phyloP scores from a whole-genome alignment of 2,329 filamentous ascomycete genomes.

The Penicillium olsonii region DNA sequence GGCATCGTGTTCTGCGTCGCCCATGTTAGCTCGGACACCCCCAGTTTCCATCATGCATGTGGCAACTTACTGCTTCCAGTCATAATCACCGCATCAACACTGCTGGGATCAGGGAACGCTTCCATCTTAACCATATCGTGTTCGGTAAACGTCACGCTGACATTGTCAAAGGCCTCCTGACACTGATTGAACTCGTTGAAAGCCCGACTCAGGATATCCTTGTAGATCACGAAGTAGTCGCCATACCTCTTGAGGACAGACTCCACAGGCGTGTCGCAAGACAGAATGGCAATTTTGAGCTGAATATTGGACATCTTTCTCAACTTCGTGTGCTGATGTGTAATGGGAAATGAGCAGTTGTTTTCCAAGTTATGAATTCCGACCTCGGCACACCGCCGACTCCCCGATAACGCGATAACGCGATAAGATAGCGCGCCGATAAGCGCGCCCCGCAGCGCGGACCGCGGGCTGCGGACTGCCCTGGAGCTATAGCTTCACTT shows the following conservation, averaged over 20 bases:
- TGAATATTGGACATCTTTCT: not conserved
- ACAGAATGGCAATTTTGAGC: conserved; percentile 29
- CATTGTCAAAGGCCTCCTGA: not conserved
- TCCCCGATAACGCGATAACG: not conserved
- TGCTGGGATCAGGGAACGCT: conserved; percentile 24
- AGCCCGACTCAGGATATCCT: conserved; percentile 22
- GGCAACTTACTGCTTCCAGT: conserved; percentile 33
- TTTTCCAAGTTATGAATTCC: too few species aligned
- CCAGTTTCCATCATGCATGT: not conserved
- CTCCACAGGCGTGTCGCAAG: conserved; percentile 33
- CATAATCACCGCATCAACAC: conserved; percentile 29
- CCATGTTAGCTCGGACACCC: not conserved
- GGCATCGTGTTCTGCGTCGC: conserved; percentile 36
- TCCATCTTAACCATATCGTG: conserved; percentile 27
- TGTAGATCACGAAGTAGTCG: conserved; percentile 24
- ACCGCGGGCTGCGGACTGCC: conserved; percentile 14
- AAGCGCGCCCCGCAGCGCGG: conserved; percentile 20
- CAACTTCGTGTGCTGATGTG: too few species aligned
- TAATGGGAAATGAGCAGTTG: too few species aligned
- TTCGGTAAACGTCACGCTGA: conserved; percentile 20
- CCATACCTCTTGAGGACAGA: conserved; percentile 29
- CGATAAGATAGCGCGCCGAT: not conserved
- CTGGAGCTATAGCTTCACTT: not conserved
- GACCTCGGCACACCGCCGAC: too few species aligned
- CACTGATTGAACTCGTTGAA: conserved; percentile 11